Evolutionary conservation across 306 rosid species (phyloP).

Genomic region (Prunus fruticosa): DNA sequence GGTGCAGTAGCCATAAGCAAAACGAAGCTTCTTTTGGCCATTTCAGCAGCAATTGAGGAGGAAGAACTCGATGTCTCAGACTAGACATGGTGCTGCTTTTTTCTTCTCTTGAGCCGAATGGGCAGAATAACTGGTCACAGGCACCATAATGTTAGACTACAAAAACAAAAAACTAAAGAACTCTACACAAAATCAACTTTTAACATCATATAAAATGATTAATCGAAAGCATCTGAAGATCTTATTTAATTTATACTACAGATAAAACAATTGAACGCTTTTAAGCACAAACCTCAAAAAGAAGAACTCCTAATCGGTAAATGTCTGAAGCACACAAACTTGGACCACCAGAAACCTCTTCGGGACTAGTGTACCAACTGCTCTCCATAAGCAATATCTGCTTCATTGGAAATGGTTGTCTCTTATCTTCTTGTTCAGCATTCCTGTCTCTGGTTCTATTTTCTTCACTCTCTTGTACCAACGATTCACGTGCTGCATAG

Average conservation of each 20-base stretch:
- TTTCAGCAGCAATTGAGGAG: constrained; percentile 91
- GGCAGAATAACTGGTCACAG: constrained; percentile 83
- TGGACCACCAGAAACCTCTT: constrained; percentile 57
- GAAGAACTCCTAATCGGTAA: constrained; percentile 87
- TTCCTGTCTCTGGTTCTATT: constrained; percentile 53
- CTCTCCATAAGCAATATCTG: constrained; percentile 75
- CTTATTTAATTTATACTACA: constrained; percentile 19
- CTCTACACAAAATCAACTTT: constrained; percentile 11
- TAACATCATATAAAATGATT: constrained; percentile 8
- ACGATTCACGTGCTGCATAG: constrained; percentile 58
- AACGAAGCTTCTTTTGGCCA: constrained; percentile 99
- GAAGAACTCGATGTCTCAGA: constrained; percentile 94
- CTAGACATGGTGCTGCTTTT: constrained; percentile 86
- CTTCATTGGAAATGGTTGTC: constrained; percentile 89
- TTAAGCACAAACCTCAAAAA: constrained; percentile 66
- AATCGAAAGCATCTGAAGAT: constrained; percentile 20
- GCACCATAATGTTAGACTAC: constrained; percentile 34
- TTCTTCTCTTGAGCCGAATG: constrained; percentile 81
- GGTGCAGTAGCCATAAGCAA: constrained; percentile 94
- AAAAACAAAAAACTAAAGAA: constrained; percentile 14
- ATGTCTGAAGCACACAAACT: constrained; percentile 86
- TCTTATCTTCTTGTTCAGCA: constrained; percentile 69
- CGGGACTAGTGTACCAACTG: constrained; percentile 92
- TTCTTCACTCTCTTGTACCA: constrained; percentile 67
- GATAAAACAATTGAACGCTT: constrained; percentile 13